Evolutionary conservation across 495 filamentous ascomycete species (phyloP).

Genomic region (Neurospora sp.): DNA sequence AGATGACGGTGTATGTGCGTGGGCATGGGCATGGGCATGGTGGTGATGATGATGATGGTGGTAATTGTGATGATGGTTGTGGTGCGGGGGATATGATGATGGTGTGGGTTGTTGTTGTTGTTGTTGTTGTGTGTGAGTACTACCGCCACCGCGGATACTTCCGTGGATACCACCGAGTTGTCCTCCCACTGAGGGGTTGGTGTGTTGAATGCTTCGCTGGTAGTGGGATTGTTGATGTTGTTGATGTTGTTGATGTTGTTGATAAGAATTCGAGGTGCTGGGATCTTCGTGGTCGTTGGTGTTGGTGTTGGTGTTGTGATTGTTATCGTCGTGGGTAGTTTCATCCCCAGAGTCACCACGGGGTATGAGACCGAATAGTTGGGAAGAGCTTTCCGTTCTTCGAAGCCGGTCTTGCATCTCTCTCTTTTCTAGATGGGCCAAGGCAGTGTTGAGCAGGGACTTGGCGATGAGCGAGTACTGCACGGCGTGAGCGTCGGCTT

Average conservation of each 20-base stretch:
- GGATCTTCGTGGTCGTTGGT: not conserved
- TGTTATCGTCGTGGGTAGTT: not conserved
- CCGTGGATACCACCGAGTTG: not conserved
- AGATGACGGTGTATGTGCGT: not conserved
- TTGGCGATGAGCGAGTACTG: slow-evolving; percentile 38
- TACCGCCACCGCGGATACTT: not conserved
- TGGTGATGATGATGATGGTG: not conserved
- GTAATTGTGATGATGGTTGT: not conserved
- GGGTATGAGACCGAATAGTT: slow-evolving; percentile 33
- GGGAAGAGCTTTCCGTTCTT: slow-evolving; percentile 32
- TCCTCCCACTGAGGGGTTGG: not conserved
- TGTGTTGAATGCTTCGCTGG: not conserved
- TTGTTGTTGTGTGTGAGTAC: not conserved
- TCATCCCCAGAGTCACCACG: not conserved
- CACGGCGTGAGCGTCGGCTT: slow-evolving; percentile 29
- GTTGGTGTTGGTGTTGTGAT: not conserved
- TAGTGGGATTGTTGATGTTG: not conserved
- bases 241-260: not conserved
- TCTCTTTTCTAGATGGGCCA: slow-evolving; percentile 27
- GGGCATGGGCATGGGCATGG: not conserved
- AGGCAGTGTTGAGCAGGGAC: slow-evolving; percentile 28
- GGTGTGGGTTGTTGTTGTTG: not conserved
- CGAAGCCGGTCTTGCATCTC: slow-evolving; percentile 28
- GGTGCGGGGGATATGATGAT: not conserved
- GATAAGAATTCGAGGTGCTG: not conserved